A percentile compares a stretch with the other conserved stretches of the same genome.
Conservation (phyloP, 768 basidiomycete genomes). For the Suillus bovinus region DNA sequence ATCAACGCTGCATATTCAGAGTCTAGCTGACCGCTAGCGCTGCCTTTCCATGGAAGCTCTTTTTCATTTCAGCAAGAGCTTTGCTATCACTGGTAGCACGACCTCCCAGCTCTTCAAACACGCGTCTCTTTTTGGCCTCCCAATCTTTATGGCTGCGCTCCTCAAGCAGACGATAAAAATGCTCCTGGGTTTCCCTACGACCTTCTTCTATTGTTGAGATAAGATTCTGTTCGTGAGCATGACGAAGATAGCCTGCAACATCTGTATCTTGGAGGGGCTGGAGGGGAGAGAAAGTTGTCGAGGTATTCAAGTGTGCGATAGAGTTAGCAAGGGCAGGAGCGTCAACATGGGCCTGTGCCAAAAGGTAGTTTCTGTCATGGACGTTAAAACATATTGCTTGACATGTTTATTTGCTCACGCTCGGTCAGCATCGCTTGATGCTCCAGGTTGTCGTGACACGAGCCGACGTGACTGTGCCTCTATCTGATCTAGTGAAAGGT, state of each 20-base stretch:
- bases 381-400: constrained; percentile 13
- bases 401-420: constrained; percentile 50
- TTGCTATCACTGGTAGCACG: constrained; percentile 56
- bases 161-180: constrained; percentile 81
- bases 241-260: constrained; percentile 90
- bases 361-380: constrained; percentile 72
- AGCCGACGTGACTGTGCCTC: constrained; percentile 90
- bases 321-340: constrained; percentile 82
- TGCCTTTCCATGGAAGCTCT: constrained; percentile 58
- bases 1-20: background rate
- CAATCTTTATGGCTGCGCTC: constrained; percentile 76
- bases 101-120: constrained; percentile 88
- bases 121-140: constrained; percentile 87
- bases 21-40: constrained; percentile 47
- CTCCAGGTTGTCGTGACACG: constrained; percentile 66
- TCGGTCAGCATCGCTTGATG: constrained; percentile 67
- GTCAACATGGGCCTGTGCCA: constrained; percentile 94
- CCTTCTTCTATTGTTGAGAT: constrained; percentile 94
- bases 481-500: constrained; percentile 91
- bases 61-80: constrained; percentile 60
- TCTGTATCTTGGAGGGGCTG: constrained; percentile 94
- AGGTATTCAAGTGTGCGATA: constrained; percentile 80
- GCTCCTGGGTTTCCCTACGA: constrained; percentile 78
- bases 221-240: constrained; percentile 92
- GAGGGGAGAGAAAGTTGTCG: constrained; percentile 84